Conservation (phyloP, 73 alveolate genomes). For the Blepharisma japonicum region DNA sequence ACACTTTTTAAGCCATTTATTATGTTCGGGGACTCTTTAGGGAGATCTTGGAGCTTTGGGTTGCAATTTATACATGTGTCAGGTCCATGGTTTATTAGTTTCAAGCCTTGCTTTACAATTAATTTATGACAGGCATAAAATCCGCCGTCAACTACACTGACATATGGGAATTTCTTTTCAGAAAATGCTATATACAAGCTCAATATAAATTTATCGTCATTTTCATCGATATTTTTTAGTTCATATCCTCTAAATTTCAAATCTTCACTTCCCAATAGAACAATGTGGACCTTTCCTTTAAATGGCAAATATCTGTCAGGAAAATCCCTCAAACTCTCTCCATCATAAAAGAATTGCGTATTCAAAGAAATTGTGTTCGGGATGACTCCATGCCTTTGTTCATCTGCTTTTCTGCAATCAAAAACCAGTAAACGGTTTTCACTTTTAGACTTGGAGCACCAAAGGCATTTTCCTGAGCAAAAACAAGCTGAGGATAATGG, state of each 20-base stretch:
- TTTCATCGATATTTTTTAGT: neutral
- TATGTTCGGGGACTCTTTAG: neutral
- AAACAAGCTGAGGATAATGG: neutral
- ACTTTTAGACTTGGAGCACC: neutral
- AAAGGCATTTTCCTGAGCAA: neutral
- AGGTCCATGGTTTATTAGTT: neutral
- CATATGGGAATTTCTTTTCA: conserved; percentile 15
- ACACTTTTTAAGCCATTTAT: too few species aligned
- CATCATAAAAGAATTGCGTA: neutral
- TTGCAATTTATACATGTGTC: neutral
- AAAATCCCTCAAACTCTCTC: neutral
- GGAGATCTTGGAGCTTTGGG: neutral
- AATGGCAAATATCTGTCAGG: neutral
- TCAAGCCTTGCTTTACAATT: neutral
- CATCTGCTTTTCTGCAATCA: conserved; percentile 7
- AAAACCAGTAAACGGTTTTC: neutral
- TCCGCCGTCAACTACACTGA: conserved; percentile 30
- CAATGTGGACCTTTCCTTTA: neutral
- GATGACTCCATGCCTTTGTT: neutral
- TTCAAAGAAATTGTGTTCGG: neutral
- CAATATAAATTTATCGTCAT: neutral
- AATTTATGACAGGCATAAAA: conserved; percentile 26
- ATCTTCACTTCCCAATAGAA: neutral
- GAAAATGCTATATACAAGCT: neutral
- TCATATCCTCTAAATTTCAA: neutral